These are phyloP conservation scores for Trichoderma lentiforme DNA, from an alignment of 2,329 filamentous ascomycete genomes.

Conservation along the genomic window DNA sequence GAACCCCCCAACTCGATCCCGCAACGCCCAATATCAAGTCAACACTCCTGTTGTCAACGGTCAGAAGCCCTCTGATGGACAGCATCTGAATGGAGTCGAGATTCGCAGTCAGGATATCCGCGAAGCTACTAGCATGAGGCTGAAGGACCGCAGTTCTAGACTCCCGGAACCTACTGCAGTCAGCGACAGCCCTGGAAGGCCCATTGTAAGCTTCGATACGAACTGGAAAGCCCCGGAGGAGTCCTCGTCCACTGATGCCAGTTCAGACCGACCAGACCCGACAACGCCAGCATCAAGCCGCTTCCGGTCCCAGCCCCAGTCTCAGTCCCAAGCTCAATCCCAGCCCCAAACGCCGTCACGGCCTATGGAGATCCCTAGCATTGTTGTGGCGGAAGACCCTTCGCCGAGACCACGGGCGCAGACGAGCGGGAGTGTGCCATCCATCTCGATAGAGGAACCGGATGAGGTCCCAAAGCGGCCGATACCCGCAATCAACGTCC, in stretches of 20 bases:
- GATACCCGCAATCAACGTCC: constrained; percentile 42
- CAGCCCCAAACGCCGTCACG: constrained; percentile 25
- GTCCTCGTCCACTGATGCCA: constrained; percentile 61
- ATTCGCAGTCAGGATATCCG: constrained; percentile 84
- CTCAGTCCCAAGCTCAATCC: constrained; percentile 2
- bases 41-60: constrained; percentile 47
- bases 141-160: constrained; percentile 81
- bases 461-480: constrained; percentile 24
- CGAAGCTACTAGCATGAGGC: constrained; percentile 82
- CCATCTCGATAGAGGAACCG: constrained; percentile 35
- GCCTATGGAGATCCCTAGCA: constrained; percentile 49
- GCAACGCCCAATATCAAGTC: constrained; percentile 73
- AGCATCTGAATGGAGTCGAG: constrained; percentile 75
- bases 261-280: constrained; percentile 38
- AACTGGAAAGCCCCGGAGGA: constrained; percentile 73
- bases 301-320: constrained; percentile 14
- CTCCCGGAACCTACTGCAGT: constrained; percentile 86
- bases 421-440: constrained; percentile 32
- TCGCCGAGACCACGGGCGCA: constrained; percentile 30
- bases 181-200: constrained; percentile 83
- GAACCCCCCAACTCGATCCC: constrained; percentile 79
- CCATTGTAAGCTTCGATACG: constrained; percentile 94
- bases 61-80: constrained; percentile 41
- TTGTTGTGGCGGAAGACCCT: constrained; percentile 52
- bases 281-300: constrained; percentile 21